Conservation (phyloP, 2,329 filamentous ascomycete genomes). For the Botrytis squamosa region DNA sequence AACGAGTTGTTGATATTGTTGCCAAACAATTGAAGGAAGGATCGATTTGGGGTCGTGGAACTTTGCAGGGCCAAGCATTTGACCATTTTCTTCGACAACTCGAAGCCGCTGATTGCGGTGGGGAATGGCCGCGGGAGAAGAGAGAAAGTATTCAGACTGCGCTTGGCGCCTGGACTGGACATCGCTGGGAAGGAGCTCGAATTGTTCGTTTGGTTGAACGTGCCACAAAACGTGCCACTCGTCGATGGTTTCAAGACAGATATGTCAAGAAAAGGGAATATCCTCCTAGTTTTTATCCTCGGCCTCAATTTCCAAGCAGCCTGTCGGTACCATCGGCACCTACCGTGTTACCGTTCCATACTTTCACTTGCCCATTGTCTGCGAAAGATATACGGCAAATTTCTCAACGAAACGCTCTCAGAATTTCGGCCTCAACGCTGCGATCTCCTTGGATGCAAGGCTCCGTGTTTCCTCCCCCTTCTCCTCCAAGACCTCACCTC, state of each 20-base stretch:
- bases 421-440: slow-evolving; percentile 88
- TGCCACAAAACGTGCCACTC: slow-evolving; percentile 71
- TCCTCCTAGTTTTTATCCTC: slow-evolving; percentile 58
- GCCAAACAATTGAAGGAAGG: slow-evolving; percentile 83
- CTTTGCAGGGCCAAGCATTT: slow-evolving; percentile 57
- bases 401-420: slow-evolving; percentile 88
- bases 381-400: slow-evolving; percentile 91
- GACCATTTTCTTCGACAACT: slow-evolving; percentile 42
- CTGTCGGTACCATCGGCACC: slow-evolving; percentile 83
- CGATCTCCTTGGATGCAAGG: slow-evolving; percentile 81
- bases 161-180: slow-evolving; percentile 62
- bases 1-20: slow-evolving; percentile 87
- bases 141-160: slow-evolving; percentile 40
- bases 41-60: slow-evolving; percentile 77
- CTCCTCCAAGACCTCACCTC: slow-evolving; percentile 77
- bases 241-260: slow-evolving; percentile 85
- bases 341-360: slow-evolving; percentile 95
- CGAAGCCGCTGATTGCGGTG: slow-evolving; percentile 38
- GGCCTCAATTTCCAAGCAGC: slow-evolving; percentile 70
- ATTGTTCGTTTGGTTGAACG: slow-evolving; percentile 82
- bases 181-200: slow-evolving; percentile 85
- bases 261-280: slow-evolving; percentile 62
- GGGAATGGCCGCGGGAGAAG: slow-evolving; percentile 40
- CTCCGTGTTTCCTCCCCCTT: slow-evolving; percentile 80
- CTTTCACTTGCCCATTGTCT: slow-evolving; percentile 90